phyloP scores from a whole-genome alignment of 2,329 filamentous ascomycete genomes.

The Pseudogymnoascus sp. region DNA sequence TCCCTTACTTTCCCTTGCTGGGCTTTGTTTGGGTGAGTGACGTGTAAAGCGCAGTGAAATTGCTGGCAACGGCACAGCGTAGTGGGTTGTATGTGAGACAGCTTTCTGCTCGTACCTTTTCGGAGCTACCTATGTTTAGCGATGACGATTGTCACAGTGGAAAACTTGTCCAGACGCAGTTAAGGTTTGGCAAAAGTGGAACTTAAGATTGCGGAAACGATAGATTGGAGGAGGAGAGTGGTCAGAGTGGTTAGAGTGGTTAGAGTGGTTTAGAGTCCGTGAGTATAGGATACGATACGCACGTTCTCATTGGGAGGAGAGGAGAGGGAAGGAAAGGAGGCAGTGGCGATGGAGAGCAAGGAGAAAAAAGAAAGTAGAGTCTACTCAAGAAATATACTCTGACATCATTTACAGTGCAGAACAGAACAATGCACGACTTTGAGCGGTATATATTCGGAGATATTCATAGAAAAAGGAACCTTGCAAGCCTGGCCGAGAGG shows the following conservation, averaged over 20 bases:
- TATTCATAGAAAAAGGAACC: slow-evolving; percentile 1
- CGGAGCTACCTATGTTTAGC: slow-evolving; percentile 8
- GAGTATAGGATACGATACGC: too few relatives aligned
- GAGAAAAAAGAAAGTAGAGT: neutral
- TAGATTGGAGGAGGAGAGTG: neutral
- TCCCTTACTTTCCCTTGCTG: neutral
- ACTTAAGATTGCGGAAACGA: neutral
- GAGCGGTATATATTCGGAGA: neutral
- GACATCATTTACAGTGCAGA: neutral
- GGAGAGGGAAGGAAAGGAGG: neutral
- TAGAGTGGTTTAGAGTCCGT: too few relatives aligned
- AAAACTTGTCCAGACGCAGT: slow-evolving; percentile 3
- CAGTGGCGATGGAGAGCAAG: neutral
- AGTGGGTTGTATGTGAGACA: slow-evolving; percentile 3
- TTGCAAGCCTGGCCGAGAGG: neutral
- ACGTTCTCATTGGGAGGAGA: neutral
- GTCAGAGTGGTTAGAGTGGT: neutral
- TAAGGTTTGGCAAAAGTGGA: slow-evolving; percentile 2
- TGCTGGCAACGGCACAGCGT: neutral
- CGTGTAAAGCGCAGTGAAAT: neutral
- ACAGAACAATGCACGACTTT: neutral
- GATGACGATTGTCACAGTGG: neutral
- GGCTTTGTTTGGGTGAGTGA: neutral
- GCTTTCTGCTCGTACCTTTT: neutral
- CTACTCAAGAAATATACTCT: neutral